phyloP scores from a whole-genome alignment of 352 stramenopile species.

The Phytophthora meadii region DNA sequence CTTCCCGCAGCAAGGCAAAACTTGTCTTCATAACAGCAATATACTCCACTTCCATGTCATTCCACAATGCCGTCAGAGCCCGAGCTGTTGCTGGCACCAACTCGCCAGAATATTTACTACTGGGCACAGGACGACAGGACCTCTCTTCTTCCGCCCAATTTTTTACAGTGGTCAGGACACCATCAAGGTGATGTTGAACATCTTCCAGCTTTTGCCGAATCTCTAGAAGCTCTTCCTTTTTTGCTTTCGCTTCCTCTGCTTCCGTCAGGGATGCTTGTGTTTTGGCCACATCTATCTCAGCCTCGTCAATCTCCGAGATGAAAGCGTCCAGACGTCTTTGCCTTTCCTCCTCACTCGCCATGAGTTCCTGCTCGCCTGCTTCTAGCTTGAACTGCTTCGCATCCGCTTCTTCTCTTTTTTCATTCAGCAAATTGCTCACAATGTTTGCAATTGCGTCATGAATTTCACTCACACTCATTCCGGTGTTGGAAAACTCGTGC shows the following conservation, averaged over 20 bases:
- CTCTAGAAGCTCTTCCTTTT: slow-evolving; percentile 78
- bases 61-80: slow-evolving; percentile 55
- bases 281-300: slow-evolving; percentile 44
- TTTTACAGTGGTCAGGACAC: slow-evolving; percentile 20
- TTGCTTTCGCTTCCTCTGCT: slow-evolving; percentile 76
- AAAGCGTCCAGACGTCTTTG: slow-evolving; percentile 42
- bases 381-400: slow-evolving; percentile 41
- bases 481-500: slow-evolving; percentile 23
- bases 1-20: slow-evolving; percentile 47
- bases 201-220: slow-evolving; percentile 49
- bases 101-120: slow-evolving; percentile 37
- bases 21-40: slow-evolving; percentile 50
- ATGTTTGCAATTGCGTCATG: slow-evolving; percentile 41
- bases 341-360: slow-evolving; percentile 49
- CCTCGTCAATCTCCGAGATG: slow-evolving; percentile 44
- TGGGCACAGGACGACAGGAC: neutral
- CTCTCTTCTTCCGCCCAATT: slow-evolving; percentile 37
- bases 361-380: slow-evolving; percentile 27
- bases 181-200: slow-evolving; percentile 44
- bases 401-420: slow-evolving; percentile 18
- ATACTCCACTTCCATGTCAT: slow-evolving; percentile 67
- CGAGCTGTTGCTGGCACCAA: slow-evolving; percentile 40
- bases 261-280: slow-evolving; percentile 53
- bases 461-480: slow-evolving; percentile 37
- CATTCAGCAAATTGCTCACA: slow-evolving; percentile 40